Evolutionary conservation across 2,329 filamentous ascomycete genomes (phyloP).

Genomic region (Colletotrichum scovillei): DNA sequence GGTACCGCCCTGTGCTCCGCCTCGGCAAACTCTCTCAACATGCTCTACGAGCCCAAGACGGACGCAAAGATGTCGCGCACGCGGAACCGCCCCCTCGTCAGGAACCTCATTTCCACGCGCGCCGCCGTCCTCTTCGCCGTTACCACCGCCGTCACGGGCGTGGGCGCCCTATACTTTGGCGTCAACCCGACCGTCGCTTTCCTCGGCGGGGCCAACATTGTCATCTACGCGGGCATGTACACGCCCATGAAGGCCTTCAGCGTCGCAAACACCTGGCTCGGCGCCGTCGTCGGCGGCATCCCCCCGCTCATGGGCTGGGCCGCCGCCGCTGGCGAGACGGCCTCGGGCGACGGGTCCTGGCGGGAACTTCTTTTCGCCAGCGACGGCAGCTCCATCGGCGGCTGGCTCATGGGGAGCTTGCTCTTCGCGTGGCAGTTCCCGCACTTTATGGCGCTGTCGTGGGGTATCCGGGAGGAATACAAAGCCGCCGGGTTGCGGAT

Average conservation of each 20-base stretch:
- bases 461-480: constrained; percentile 91
- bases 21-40: constrained; percentile 94
- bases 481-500: constrained; percentile 74
- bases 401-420: constrained; percentile 87
- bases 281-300: constrained; percentile 91
- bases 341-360: constrained; percentile 80
- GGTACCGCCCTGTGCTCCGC: constrained; percentile 92
- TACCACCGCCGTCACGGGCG: constrained; percentile 75
- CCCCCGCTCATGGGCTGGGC: constrained; percentile 99
- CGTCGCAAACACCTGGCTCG: constrained; percentile 93
- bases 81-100: constrained; percentile 87
- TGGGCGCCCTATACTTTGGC: constrained; percentile 82
- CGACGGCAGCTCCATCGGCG: constrained; percentile 75
- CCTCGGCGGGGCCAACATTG: constrained; percentile 86
- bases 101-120: constrained; percentile 78
- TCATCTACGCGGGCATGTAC: constrained; percentile 90
- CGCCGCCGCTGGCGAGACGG: constrained; percentile 89
- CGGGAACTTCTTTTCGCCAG: constrained; percentile 78
- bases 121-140: constrained; percentile 83
- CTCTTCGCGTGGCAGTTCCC: constrained; percentile 98
- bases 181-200: constrained; percentile 94
- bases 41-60: constrained; percentile 92
- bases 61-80: constrained; percentile 96
- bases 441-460: constrained; percentile 95
- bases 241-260: constrained; percentile 91